Conservation (phyloP, 208 protist genomes). For the Leishmania amazonensis region DNA sequence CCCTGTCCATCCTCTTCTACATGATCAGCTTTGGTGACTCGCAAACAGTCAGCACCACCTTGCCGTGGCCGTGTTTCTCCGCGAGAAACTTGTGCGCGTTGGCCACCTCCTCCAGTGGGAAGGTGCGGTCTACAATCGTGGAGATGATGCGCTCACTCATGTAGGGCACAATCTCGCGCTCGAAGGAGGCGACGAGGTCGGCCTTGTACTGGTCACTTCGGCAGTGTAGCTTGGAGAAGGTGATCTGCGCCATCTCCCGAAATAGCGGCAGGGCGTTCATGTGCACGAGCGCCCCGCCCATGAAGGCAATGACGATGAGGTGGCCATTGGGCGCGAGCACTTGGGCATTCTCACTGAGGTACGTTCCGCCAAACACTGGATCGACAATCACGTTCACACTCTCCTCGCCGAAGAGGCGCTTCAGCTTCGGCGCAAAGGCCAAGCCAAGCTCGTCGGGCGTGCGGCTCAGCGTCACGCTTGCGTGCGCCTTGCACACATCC, state of each 20-base stretch:
- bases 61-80: slow-evolving; percentile 54
- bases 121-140: slow-evolving; percentile 47
- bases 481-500: slow-evolving; percentile 58
- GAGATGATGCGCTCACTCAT: slow-evolving; percentile 55
- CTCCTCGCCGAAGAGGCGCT: slow-evolving; percentile 41
- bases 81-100: slow-evolving; percentile 57
- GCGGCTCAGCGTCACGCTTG: slow-evolving; percentile 50
- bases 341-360: slow-evolving; percentile 58
- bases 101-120: slow-evolving; percentile 59
- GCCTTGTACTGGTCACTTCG: slow-evolving; percentile 61
- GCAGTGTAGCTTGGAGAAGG: slow-evolving; percentile 74
- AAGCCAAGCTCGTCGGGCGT: slow-evolving; percentile 51
- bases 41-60: slow-evolving; percentile 54
- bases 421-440: slow-evolving; percentile 66
- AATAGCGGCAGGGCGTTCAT: slow-evolving; percentile 61
- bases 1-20: neutral
- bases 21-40: slow-evolving; percentile 1
- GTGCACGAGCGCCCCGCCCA: slow-evolving; percentile 56
- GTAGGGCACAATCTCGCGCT: slow-evolving; percentile 61
- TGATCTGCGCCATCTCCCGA: slow-evolving; percentile 49
- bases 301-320: slow-evolving; percentile 69
- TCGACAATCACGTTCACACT: slow-evolving; percentile 76
- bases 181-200: slow-evolving; percentile 54
- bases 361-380: slow-evolving; percentile 79
- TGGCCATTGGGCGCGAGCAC: slow-evolving; percentile 57